These are phyloP conservation scores for Russula virescens DNA, from an alignment of 768 basidiomycete genomes.

Conservation along the genomic window DNA sequence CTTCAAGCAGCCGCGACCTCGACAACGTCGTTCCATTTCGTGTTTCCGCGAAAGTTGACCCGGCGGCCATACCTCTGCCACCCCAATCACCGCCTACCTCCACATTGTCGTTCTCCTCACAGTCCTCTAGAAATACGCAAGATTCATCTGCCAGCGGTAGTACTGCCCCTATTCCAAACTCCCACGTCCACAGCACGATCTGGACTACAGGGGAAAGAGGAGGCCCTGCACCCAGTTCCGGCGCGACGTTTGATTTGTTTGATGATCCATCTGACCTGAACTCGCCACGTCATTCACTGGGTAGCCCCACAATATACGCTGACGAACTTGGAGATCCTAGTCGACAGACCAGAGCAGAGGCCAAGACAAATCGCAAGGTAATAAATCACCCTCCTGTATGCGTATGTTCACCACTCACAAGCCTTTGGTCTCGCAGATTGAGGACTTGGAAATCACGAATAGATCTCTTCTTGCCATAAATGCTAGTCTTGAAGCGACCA, in stretches of 20 bases:
- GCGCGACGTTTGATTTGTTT: conserved; percentile 1
- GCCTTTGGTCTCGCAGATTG: conserved; percentile 53
- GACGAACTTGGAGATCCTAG: conserved; percentile 33
- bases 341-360: conserved; percentile 58
- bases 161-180: conserved; percentile 38
- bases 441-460: conserved; percentile 88
- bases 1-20: conserved; percentile 27
- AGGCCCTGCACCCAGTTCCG: neutral
- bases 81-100: conserved; percentile 69
- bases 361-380: conserved; percentile 87
- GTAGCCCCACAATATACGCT: neutral
- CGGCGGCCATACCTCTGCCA: conserved; percentile 52
- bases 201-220: neutral
- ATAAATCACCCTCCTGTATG: conserved; percentile 12
- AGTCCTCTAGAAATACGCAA: conserved; percentile 40
- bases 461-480: conserved; percentile 83
- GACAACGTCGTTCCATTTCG: conserved; percentile 32
- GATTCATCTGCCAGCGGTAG: conserved; percentile 37
- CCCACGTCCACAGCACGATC: conserved; percentile 33
- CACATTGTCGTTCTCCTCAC: conserved; percentile 69
- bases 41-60: conserved; percentile 43
- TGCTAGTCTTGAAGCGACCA: conserved; percentile 69
- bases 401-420: conserved; percentile 1
- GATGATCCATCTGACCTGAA: conserved; percentile 6
- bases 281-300: conserved; percentile 4